Percentiles rank a stretch among this genome's conserved stretches.
Conservation (phyloP, 208 protist species). For the Strigomonas culicis region DNA sequence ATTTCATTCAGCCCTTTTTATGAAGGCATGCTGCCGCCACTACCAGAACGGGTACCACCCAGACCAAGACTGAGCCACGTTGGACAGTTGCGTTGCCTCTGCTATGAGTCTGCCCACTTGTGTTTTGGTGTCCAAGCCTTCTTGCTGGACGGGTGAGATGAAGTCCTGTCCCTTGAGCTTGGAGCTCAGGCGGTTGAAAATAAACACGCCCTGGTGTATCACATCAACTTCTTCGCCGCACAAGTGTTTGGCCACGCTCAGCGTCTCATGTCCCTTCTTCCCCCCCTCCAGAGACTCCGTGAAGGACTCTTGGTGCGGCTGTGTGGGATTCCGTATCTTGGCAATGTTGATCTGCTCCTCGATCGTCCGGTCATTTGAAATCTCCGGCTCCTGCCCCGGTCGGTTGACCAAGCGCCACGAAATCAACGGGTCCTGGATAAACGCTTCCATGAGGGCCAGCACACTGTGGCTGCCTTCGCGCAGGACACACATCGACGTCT, state of each 20-base stretch:
- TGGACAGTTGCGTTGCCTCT: constrained; percentile 80
- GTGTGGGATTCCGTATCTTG: constrained; percentile 21
- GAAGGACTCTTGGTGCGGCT: constrained; percentile 25
- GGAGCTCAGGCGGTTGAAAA: constrained; percentile 76
- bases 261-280: constrained; percentile 16
- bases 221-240: constrained; percentile 71
- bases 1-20: no score
- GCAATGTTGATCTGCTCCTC: constrained; percentile 62
- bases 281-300: constrained; percentile 20
- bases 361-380: constrained; percentile 66
- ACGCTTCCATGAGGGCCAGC: constrained; percentile 99
- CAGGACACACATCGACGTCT: constrained; percentile 97
- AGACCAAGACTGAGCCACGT: constrained; percentile 88
- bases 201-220: constrained; percentile 76
- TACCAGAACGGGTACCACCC: constrained; percentile 92
- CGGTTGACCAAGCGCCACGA: constrained; percentile 96
- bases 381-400: constrained; percentile 64
- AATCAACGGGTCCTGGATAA: constrained; percentile 99
- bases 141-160: constrained; percentile 18
- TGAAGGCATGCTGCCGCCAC: no score
- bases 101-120: constrained; percentile 83
- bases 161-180: constrained; percentile 85
- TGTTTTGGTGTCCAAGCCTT: constrained; percentile 54
- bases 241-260: constrained; percentile 35
- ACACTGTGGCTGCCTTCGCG: constrained; percentile 97